Evolutionary conservation across 2,329 filamentous ascomycete genomes (phyloP).

Genomic region (Pyrenochaeta sp.): DNA sequence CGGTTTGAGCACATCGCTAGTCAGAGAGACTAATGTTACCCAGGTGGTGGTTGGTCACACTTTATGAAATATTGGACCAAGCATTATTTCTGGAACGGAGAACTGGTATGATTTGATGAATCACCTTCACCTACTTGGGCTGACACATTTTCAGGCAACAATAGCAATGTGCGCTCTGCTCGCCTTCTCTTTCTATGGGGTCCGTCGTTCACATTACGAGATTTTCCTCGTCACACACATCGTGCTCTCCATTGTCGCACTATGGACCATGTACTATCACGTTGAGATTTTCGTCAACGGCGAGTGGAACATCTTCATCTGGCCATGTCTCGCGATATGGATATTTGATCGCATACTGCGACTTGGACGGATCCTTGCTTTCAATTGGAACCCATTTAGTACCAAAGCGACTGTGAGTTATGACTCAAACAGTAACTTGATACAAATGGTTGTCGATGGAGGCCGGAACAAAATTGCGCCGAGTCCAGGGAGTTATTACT

Average conservation of each 20-base stretch:
- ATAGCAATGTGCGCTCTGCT: conserved; percentile 57
- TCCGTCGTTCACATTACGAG: conserved; percentile 60
- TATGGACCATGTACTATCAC: conserved; percentile 63
- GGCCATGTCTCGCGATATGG: conserved; percentile 62
- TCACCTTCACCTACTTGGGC: conserved; percentile 2
- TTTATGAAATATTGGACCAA: conserved; percentile 49
- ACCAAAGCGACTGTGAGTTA: conserved; percentile 55
- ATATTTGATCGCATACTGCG: conserved; percentile 59
- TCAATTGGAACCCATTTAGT: conserved; percentile 50
- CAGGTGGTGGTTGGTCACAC: conserved; percentile 49
- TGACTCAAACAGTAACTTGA: conserved; percentile 54
- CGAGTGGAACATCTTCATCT: conserved; percentile 61
- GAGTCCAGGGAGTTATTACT: conserved; percentile 60
- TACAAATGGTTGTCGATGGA: conserved; percentile 57
- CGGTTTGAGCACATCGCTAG: not conserved
- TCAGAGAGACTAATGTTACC: conserved; percentile 1
- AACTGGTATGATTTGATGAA: conserved; percentile 48
- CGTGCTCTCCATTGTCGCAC: conserved; percentile 51
- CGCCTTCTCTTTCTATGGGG: conserved; percentile 60
- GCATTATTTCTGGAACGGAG: conserved; percentile 62
- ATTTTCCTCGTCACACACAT: conserved; percentile 56
- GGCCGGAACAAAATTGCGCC: conserved; percentile 45
- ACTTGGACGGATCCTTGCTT: conserved; percentile 54
- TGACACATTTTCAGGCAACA: conserved; percentile 28
- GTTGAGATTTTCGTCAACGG: conserved; percentile 61